Percentiles rank a stretch among this genome's conserved stretches.
Evolutionary conservation across 78 protist species (phyloP).

Genomic region (Cavenderia fasciculata): DNA sequence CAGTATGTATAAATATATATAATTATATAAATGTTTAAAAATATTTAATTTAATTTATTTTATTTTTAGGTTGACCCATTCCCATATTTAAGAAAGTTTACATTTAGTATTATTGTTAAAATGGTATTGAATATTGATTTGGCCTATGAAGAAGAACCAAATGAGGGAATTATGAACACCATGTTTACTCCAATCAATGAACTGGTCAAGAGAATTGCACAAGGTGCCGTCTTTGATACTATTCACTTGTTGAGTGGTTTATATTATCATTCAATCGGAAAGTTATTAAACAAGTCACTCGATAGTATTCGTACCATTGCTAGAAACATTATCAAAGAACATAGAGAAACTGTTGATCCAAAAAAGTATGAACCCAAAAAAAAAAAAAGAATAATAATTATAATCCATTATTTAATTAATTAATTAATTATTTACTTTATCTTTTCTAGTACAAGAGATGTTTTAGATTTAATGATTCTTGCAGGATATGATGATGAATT

Average conservation of each 20-base stretch:
- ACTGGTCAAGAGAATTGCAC: background rate
- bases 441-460: conserved; percentile 10
- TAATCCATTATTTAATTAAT: too few relatives aligned
- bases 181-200: background rate
- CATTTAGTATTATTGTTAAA: background rate
- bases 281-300: background rate
- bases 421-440: background rate
- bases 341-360: background rate
- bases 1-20: too few relatives aligned
- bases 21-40: background rate
- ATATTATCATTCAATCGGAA: background rate
- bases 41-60: background rate
- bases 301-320: background rate
- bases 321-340: background rate
- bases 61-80: conserved; percentile 1
- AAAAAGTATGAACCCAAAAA: conserved; percentile 16
- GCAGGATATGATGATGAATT: background rate
- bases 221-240: background rate
- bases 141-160: conserved; percentile 3
- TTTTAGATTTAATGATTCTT: conserved; percentile 25
- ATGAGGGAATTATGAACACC: too few relatives aligned
- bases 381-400: too few relatives aligned
- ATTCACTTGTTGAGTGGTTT: background rate
- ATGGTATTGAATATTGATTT: too few relatives aligned
- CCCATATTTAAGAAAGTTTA: conserved; percentile 1